phyloP scores from a whole-genome alignment of 148 eudicot species.

The Camellia japonica region DNA sequence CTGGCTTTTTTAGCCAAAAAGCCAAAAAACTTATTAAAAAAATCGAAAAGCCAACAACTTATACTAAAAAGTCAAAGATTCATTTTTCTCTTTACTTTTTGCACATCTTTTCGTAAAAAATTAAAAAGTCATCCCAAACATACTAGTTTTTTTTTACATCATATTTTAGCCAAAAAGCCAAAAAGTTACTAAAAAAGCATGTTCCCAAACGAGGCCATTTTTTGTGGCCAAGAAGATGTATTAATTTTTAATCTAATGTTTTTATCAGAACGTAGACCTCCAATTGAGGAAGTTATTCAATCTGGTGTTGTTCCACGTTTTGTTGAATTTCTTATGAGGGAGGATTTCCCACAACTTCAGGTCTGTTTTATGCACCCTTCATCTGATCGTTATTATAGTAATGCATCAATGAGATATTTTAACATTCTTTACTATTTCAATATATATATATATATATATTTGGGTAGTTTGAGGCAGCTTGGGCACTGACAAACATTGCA shows the following conservation, averaged over 20 bases:
- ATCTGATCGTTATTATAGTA: background rate
- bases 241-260: background rate
- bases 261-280: slow-evolving; percentile 36
- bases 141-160: no score
- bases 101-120: no score
- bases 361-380: slow-evolving; percentile 12
- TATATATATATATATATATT: background rate
- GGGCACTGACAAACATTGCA: slow-evolving; percentile 43
- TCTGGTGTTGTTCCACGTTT: slow-evolving; percentile 47
- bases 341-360: slow-evolving; percentile 47
- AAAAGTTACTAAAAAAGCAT: no score
- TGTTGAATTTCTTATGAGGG: slow-evolving; percentile 39
- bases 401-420: background rate
- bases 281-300: slow-evolving; percentile 40
- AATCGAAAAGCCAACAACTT: no score
- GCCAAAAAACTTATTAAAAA: no score
- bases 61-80: no score
- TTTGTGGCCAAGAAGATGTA: background rate
- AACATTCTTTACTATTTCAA: background rate
- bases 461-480: slow-evolving; percentile 37
- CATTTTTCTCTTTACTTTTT: no score
- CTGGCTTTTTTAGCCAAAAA: no score
- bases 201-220: background rate
- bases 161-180: no score
- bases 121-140: no score